A percentile compares a stretch with the other conserved stretches of the same genome.
phyloP scores from a whole-genome alignment of 2,329 filamentous ascomycete genomes.

The Didymella pomorum region DNA sequence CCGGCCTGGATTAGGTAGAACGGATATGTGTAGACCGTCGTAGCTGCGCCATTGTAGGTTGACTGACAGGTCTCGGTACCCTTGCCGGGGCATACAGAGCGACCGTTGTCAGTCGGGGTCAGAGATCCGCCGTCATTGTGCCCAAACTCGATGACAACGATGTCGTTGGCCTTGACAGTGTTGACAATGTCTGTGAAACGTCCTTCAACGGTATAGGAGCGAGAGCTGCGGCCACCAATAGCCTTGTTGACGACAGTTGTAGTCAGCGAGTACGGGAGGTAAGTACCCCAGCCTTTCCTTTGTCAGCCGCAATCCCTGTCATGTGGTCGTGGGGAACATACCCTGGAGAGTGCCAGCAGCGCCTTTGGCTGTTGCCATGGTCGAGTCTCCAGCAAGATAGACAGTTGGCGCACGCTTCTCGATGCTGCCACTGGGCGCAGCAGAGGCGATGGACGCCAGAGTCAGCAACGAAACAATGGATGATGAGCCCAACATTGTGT shows the following conservation, averaged over 20 bases:
- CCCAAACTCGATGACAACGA: slow-evolving; percentile 75
- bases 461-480: slow-evolving; percentile 31
- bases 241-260: slow-evolving; percentile 68
- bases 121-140: slow-evolving; percentile 74
- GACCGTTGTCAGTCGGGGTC: slow-evolving; percentile 64
- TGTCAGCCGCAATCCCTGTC: not conserved
- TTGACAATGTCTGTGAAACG: slow-evolving; percentile 67
- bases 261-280: slow-evolving; percentile 62
- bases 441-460: slow-evolving; percentile 30
- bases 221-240: slow-evolving; percentile 70
- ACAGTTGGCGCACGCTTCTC: slow-evolving; percentile 54
- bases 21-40: slow-evolving; percentile 68
- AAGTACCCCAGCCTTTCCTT: slow-evolving; percentile 67
- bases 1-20: slow-evolving; percentile 68
- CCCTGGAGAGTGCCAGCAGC: slow-evolving; percentile 51
- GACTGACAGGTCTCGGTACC: slow-evolving; percentile 63
- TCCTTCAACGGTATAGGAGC: slow-evolving; percentile 71
- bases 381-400: slow-evolving; percentile 68
- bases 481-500: slow-evolving; percentile 32
- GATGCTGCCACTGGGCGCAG: slow-evolving; percentile 33
- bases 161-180: slow-evolving; percentile 65
- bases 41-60: slow-evolving; percentile 59
- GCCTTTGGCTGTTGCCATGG: slow-evolving; percentile 63
- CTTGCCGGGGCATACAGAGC: slow-evolving; percentile 65
- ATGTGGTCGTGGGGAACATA: slow-evolving; percentile 21